Conservation (phyloP, 2,329 filamentous ascomycete genomes). For the Dryadomyces quercivorus region DNA sequence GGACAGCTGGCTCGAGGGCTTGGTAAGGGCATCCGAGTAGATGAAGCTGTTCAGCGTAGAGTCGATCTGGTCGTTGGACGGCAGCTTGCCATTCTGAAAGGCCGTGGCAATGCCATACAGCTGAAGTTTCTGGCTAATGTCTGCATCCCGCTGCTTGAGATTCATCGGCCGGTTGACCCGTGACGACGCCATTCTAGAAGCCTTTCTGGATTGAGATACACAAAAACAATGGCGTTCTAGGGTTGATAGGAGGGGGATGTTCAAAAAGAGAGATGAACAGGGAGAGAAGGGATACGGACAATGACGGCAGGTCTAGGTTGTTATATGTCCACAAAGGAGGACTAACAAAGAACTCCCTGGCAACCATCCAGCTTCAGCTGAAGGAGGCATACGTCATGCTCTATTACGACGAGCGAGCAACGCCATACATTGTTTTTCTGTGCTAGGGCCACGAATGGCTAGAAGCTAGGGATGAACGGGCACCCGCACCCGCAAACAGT, state of each 20-base stretch:
- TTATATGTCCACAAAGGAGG: neutral
- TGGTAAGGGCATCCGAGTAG: constrained; percentile 54
- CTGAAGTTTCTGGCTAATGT: constrained; percentile 90
- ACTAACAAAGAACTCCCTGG: neutral
- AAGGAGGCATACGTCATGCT: neutral
- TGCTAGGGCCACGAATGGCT: neutral
- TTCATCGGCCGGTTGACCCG: constrained; percentile 63
- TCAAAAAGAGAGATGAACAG: neutral
- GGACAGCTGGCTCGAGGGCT: constrained; percentile 67
- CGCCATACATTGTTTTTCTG: neutral
- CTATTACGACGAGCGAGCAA: neutral
- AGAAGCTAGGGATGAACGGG: neutral
- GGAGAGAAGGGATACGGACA: neutral
- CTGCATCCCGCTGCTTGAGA: constrained; percentile 63
- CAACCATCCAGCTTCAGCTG: neutral
- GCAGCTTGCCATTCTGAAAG: constrained; percentile 80
- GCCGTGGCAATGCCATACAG: constrained; percentile 82
- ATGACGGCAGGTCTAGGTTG: neutral
- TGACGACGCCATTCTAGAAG: constrained; percentile 17
- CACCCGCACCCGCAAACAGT: neutral
- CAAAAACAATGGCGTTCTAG: neutral
- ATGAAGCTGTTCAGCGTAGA: constrained; percentile 84
- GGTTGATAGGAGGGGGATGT: neutral
- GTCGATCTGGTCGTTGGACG: constrained; percentile 94
- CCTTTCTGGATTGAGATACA: neutral